phyloP scores from a whole-genome alignment of 2,329 filamentous ascomycete genomes.

The Scedosporium minutisporum region DNA sequence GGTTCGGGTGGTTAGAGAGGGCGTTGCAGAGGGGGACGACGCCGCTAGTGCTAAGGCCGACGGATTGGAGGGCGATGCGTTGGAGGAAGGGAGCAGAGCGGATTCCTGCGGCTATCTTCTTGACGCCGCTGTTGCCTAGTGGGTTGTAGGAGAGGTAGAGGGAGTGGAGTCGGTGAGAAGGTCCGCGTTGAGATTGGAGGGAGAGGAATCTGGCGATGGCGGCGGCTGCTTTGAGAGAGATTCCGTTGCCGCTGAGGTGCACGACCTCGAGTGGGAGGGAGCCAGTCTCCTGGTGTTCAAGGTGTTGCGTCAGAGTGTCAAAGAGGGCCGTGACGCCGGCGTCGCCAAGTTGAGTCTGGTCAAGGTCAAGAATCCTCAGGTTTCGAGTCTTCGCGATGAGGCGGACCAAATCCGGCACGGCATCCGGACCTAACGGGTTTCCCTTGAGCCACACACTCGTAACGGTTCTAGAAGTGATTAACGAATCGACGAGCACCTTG shows the following conservation, averaged over 20 bases:
- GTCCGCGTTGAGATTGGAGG: conserved; percentile 6
- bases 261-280: conserved; percentile 24
- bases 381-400: conserved; percentile 32
- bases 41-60: conserved; percentile 30
- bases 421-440: conserved; percentile 35
- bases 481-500: conserved; percentile 27
- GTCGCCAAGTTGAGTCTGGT: conserved; percentile 41
- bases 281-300: conserved; percentile 15
- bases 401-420: conserved; percentile 29
- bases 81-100: conserved; percentile 21
- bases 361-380: conserved; percentile 41
- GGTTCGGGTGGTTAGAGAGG: conserved; percentile 21
- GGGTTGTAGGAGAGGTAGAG: conserved; percentile 29
- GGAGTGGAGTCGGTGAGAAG: conserved; percentile 23
- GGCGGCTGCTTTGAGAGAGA: conserved; percentile 18
- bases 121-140: conserved; percentile 22
- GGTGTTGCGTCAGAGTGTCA: conserved; percentile 21
- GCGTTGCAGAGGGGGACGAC: conserved; percentile 26
- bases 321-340: conserved; percentile 35
- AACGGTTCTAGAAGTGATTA: conserved; percentile 31
- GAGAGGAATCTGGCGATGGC: conserved; percentile 24
- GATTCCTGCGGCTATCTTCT: conserved; percentile 21
- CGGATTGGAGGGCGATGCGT: conserved; percentile 31
- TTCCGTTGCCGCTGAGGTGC: conserved; percentile 27
- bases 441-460: conserved; percentile 36